Percentiles rank a stretch among this genome's conserved stretches.
These are phyloP conservation scores for Russula brevipes DNA, from an alignment of 768 basidiomycete species.

Conservation along the genomic window DNA sequence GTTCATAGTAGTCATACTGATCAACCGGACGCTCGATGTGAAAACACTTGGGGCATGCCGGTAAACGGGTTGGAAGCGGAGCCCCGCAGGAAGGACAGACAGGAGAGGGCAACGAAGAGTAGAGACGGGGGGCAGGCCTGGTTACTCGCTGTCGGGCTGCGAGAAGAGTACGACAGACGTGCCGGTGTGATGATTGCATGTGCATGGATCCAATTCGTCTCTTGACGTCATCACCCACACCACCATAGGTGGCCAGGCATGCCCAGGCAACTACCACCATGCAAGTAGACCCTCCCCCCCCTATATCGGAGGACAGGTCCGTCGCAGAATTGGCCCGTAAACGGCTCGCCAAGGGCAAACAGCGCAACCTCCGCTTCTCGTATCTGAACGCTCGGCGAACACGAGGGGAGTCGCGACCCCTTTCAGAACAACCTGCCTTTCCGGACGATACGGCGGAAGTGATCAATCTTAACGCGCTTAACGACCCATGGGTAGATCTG, in stretches of 20 bases:
- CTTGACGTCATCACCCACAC: constrained; percentile 6
- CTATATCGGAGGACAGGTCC: constrained; percentile 1
- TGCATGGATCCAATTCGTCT: background rate
- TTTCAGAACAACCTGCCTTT: background rate
- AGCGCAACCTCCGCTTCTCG: background rate
- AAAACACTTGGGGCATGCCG: constrained; percentile 72
- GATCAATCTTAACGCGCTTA: constrained; percentile 9
- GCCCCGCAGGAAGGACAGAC: constrained; percentile 60
- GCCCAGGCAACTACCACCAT: background rate
- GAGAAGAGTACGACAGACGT: background rate
- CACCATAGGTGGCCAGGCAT: background rate
- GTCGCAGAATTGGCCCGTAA: constrained; percentile 3
- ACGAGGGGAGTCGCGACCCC: background rate
- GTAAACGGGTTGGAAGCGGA: constrained; percentile 56
- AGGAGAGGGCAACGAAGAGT: background rate
- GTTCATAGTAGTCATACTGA: constrained; percentile 55
- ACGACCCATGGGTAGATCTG: background rate
- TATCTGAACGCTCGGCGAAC: background rate
- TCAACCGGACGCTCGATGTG: constrained; percentile 53
- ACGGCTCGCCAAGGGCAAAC: background rate
- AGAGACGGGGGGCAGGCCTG: background rate
- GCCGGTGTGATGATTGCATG: background rate
- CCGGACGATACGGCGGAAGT: background rate
- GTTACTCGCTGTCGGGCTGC: background rate
- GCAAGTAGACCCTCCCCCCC: constrained; percentile 14